Evolutionary conservation across 192 early-diverging fungal species (phyloP).

Genomic region (Coemansia sp.): DNA sequence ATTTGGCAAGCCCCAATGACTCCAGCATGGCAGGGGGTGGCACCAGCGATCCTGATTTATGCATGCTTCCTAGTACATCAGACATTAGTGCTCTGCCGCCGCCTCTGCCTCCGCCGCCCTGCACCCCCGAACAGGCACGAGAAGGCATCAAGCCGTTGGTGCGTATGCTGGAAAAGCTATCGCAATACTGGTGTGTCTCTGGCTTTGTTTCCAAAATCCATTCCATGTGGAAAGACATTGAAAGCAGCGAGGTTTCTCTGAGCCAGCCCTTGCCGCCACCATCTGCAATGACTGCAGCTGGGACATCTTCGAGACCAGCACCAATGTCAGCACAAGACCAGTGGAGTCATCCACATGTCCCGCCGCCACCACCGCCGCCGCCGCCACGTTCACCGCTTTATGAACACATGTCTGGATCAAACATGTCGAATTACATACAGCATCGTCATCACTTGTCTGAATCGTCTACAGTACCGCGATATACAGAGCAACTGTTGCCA

Average conservation of each 20-base stretch:
- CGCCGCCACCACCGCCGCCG: neutral
- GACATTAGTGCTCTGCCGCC: conserved; percentile 32
- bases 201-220: conserved; percentile 28
- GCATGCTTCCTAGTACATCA: conserved; percentile 25
- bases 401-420: conserved; percentile 1
- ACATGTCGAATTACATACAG: neutral
- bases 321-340: conserved; percentile 2
- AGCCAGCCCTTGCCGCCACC: conserved; percentile 10
- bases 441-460: neutral
- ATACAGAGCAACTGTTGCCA: neutral
- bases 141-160: conserved; percentile 40
- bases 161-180: conserved; percentile 33
- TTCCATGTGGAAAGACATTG: conserved; percentile 30
- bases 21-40: conserved; percentile 4
- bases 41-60: conserved; percentile 16
- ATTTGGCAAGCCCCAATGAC: neutral
- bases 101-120: conserved; percentile 33
- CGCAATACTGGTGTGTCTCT: conserved; percentile 43
- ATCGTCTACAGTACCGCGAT: neutral
- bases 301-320: conserved; percentile 2
- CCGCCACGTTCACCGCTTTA: conserved; percentile 3
- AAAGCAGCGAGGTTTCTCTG: conserved; percentile 20
- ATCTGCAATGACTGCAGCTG: neutral
- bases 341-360: conserved; percentile 2
- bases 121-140: conserved; percentile 38